Base-by-base conservation (phyloP, 2,329 filamentous ascomycete genomes). In the Fusarium miscanthi region DNA sequence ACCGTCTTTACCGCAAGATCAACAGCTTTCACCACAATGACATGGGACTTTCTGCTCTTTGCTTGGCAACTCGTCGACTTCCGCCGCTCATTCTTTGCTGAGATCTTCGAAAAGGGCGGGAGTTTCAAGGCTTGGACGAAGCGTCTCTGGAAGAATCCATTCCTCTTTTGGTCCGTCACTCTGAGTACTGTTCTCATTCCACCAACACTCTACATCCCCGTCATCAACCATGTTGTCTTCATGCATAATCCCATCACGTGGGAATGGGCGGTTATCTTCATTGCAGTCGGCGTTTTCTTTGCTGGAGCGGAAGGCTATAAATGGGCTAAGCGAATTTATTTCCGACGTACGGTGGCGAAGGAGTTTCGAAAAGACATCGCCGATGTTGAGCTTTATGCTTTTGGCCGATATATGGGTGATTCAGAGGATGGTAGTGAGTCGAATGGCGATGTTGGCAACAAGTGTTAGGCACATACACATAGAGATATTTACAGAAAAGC, bases 211-310 rank as follows among this genome's bases (percentile, higher is more conserved):
- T 94, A 94, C 75, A 92, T 93, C 58, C 92, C 92, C 0, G 88
- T 88, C 16, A 84, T 93, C 74, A 92, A 92, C 78, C 85, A 85
- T 12, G 81, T 84, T 4, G 90, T 93, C 1, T 93, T 93, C 80
- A 87, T 90, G 77, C 91, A 93, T 72, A 85, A 82, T 4, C 87
- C 87, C 1, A 93, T 93, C 62, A 85, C 82, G 11, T 91, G 90
- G 90, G 91, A 93, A 78, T 93, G 91, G 91, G 89, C 84, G 0
- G 86, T 93, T 48, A 89, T 93, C 2, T 88, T 93, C 66, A 81
- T 91, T 40, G 86, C 87, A 27, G 84, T 87, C 0, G 77, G 87
- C 0, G 75, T 93, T 7, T 94, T 93, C 82, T 88, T 93, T 76
- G 75, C 83, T 0, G 90, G 90, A 1, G 85, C 89, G 1, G 92